Conservation (phyloP, 108 stramenopile genomes). For the Fistulifera pelliculosa region DNA sequence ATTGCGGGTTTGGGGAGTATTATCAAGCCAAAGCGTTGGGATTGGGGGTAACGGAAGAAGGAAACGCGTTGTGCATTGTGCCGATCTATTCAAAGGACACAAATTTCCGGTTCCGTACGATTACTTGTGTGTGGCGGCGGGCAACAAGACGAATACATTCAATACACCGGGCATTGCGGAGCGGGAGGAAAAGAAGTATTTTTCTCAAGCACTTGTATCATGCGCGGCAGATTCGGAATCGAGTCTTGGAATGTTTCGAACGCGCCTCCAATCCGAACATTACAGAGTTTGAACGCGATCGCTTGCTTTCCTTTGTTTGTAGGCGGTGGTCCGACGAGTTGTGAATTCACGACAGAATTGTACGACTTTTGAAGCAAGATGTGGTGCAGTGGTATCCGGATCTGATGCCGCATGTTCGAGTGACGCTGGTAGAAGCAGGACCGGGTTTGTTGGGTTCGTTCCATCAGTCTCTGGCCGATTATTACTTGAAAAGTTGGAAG, state of each 20-base stretch:
- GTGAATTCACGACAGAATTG: conserved; percentile 93
- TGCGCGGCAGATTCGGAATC: conserved; percentile 88
- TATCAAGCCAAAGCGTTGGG: conserved; percentile 71
- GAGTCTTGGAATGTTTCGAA: conserved; percentile 93
- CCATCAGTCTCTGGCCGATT: conserved; percentile 67
- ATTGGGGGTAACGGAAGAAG: conserved; percentile 54
- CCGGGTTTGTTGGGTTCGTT: conserved; percentile 87
- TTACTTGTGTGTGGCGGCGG: conserved; percentile 78
- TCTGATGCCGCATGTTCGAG: conserved; percentile 52
- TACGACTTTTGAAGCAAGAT: conserved; percentile 88
- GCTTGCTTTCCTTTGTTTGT: conserved; percentile 95
- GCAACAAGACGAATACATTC: conserved; percentile 82
- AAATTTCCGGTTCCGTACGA: conserved; percentile 82
- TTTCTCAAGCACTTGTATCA: conserved; percentile 95
- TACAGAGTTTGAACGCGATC: conserved; percentile 49
- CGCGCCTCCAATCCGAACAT: conserved; percentile 76
- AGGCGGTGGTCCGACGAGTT: conserved; percentile 93
- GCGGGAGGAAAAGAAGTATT: conserved; percentile 54
- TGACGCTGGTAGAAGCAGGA: conserved; percentile 90
- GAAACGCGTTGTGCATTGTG: conserved; percentile 11
- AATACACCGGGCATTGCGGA: conserved; percentile 38
- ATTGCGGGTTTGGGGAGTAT: conserved; percentile 37
- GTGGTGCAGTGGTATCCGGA: conserved; percentile 84
- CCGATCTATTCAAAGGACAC: conserved; percentile 11
- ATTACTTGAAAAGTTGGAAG: conserved; percentile 54